phyloP scores from a whole-genome alignment of 31 red algal species.

The Asparagopsis taxiformis region DNA sequence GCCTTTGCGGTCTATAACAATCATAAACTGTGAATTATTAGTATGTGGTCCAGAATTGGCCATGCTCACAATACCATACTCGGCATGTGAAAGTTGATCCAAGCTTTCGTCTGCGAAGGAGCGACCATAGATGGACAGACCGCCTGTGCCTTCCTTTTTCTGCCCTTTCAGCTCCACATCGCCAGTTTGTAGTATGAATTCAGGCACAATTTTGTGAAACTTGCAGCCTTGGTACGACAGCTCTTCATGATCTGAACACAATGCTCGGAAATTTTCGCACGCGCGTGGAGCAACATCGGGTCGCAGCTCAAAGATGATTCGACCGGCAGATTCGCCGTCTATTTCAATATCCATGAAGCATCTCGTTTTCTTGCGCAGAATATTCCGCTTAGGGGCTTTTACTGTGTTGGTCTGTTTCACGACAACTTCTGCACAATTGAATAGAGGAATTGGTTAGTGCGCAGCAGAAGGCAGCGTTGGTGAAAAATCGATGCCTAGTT shows the following conservation, averaged over 20 bases:
- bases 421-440: conserved; percentile 49
- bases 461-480: no score
- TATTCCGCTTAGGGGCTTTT: conserved; percentile 21
- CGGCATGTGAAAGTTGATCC: conserved; percentile 10
- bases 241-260: conserved; percentile 59
- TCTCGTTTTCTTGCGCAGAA: conserved; percentile 19
- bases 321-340: conserved; percentile 23
- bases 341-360: conserved; percentile 55
- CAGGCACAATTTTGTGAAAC: conserved; percentile 62
- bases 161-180: conserved; percentile 55
- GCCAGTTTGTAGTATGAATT: conserved; percentile 46
- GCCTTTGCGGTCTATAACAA: no score
- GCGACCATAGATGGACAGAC: conserved; percentile 15
- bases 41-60: no score
- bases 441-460: no score
- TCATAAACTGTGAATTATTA: no score
- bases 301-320: conserved; percentile 40
- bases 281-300: conserved; percentile 58
- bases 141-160: conserved; percentile 34
- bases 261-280: conserved; percentile 81
- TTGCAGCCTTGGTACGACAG: conserved; percentile 66
- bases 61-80: conserved; percentile 17
- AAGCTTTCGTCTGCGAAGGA: conserved; percentile 18
- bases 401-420: conserved; percentile 9
- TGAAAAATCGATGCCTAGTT: no score